Conservation (phyloP, 805 yeast species). For the Saccharomycopsis babjevae region DNA sequence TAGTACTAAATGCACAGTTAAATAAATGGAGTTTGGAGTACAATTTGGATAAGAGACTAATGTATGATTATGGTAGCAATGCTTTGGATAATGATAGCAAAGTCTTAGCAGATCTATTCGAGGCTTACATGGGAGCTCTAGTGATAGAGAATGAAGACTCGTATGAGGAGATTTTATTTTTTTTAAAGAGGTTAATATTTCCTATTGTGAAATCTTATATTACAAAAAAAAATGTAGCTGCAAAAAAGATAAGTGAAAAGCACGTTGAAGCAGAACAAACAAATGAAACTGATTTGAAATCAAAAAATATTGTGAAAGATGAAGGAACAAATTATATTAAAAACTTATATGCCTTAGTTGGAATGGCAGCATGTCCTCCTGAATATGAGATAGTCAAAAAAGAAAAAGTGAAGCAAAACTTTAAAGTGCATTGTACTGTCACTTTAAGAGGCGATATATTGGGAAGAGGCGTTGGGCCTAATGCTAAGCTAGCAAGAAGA, state of each 20-base stretch:
- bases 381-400: slow-evolving; percentile 3
- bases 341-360: slow-evolving; percentile 14
- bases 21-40: slow-evolving; percentile 62
- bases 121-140: slow-evolving; percentile 87
- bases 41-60: slow-evolving; percentile 50
- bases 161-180: slow-evolving; percentile 30
- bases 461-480: slow-evolving; percentile 65
- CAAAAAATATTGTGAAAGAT: background rate
- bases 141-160: slow-evolving; percentile 26
- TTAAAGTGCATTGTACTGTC: background rate
- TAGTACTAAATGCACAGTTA: slow-evolving; percentile 66
- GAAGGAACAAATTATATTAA: slow-evolving; percentile 3
- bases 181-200: slow-evolving; percentile 4
- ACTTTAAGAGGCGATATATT: slow-evolving; percentile 7
- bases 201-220: background rate
- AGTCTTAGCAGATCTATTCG: slow-evolving; percentile 80
- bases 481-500: slow-evolving; percentile 66
- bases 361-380: slow-evolving; percentile 12
- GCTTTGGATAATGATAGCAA: slow-evolving; percentile 47
- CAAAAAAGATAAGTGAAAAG: background rate
- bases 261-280: background rate
- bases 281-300: background rate
- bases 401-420: background rate
- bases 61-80: slow-evolving; percentile 25
- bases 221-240: background rate